A percentile compares a stretch with the other conserved stretches of the same genome.
phyloP scores from a whole-genome alignment of 768 basidiomycete species.

The Floccularia luteovirens region DNA sequence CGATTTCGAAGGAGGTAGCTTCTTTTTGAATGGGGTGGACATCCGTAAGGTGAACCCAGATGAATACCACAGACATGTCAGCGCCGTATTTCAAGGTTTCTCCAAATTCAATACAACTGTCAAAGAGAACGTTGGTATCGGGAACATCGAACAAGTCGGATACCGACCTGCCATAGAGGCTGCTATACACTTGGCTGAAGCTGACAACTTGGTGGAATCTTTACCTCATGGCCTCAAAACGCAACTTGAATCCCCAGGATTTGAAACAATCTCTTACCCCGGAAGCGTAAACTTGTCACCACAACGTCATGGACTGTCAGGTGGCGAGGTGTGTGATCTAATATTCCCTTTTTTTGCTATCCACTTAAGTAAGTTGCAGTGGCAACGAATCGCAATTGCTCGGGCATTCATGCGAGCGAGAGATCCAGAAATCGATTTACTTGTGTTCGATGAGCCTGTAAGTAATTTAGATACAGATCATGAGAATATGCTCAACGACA shows the following conservation, averaged over 20 bases:
- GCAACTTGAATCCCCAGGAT: slow-evolving; percentile 56
- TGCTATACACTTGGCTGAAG: slow-evolving; percentile 70
- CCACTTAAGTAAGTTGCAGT: slow-evolving; percentile 32
- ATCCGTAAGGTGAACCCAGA: slow-evolving; percentile 55
- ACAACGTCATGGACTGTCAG: slow-evolving; percentile 64
- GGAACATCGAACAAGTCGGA: slow-evolving; percentile 57
- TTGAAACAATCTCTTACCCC: slow-evolving; percentile 43
- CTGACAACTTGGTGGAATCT: slow-evolving; percentile 53
- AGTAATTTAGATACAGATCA: slow-evolving; percentile 13
- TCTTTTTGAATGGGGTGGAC: slow-evolving; percentile 66
- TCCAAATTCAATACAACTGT: slow-evolving; percentile 73
- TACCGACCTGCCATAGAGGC: slow-evolving; percentile 47
- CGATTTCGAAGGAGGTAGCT: slow-evolving; percentile 64
- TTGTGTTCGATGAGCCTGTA: slow-evolving; percentile 84
- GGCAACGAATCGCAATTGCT: slow-evolving; percentile 83
- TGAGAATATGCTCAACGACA: slow-evolving; percentile 1
- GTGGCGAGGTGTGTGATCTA: slow-evolving; percentile 61
- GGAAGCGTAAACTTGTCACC: slow-evolving; percentile 24
- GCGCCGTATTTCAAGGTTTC: slow-evolving; percentile 85
- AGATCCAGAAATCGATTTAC: slow-evolving; percentile 66
- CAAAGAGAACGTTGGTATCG: slow-evolving; percentile 82
- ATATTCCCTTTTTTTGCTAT: slow-evolving; percentile 4
- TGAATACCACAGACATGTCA: slow-evolving; percentile 68
- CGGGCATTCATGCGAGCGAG: slow-evolving; percentile 82
- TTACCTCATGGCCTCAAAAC: slow-evolving; percentile 71